phyloP scores from a whole-genome alignment of 331 rosid genomes.

The Saraca asoca region DNA sequence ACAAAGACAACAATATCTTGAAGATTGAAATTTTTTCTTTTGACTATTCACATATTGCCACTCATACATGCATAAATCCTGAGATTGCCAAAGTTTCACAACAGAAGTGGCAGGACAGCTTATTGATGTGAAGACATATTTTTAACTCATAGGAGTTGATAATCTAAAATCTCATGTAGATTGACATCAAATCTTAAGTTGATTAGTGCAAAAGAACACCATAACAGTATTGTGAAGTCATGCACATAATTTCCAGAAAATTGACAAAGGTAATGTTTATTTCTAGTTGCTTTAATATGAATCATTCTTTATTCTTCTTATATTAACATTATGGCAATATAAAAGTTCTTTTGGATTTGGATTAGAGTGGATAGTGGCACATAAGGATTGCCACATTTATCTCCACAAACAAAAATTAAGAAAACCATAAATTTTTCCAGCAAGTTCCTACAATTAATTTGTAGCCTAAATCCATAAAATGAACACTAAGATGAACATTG shows the following conservation, averaged over 20 bases:
- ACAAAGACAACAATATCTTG: constrained; percentile 4
- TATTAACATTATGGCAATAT: constrained; percentile 1
- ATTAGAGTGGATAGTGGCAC: constrained; percentile 11
- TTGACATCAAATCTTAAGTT: constrained; percentile 9
- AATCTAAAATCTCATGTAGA: constrained; percentile 4
- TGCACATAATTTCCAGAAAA: constrained; percentile 8
- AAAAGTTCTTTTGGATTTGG: constrained; percentile 7
- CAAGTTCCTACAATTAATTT: constrained; percentile 15
- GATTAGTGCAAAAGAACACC: constrained; percentile 2
- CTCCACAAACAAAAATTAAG: constrained; percentile 13
- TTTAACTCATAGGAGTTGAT: not conserved
- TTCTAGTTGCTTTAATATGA: constrained; percentile 13
- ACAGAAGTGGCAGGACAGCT: not conserved
- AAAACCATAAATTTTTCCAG: not conserved
- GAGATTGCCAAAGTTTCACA: not conserved
- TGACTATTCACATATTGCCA: constrained; percentile 5
- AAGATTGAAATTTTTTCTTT: not conserved
- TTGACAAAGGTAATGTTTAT: not conserved
- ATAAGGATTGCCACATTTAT: constrained; percentile 19
- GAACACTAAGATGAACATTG: not conserved
- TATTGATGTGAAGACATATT: constrained; percentile 6
- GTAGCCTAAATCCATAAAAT: not conserved
- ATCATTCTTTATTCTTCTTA: constrained; percentile 6
- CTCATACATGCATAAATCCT: constrained; percentile 19
- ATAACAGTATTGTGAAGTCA: constrained; percentile 1